Conservation (phyloP, 345 rosid species). For the Boechera divaricarpa region DNA sequence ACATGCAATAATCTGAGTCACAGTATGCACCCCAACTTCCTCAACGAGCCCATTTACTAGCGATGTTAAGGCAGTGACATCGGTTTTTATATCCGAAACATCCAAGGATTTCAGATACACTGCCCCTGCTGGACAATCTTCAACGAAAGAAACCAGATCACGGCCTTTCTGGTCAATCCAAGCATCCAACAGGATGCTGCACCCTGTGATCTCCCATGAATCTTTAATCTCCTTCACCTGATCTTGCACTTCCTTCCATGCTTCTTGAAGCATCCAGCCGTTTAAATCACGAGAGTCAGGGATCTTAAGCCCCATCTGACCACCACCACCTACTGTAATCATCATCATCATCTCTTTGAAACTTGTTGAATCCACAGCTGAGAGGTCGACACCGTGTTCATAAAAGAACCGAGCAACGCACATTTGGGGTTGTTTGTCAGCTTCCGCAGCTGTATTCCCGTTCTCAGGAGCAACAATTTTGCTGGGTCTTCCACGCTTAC, state of each 20-base stretch:
- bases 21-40: conserved; percentile 57
- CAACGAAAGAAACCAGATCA: conserved; percentile 57
- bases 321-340: conserved; percentile 23
- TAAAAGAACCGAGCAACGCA: conserved; percentile 51
- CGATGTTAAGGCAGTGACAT: conserved; percentile 43
- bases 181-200: conserved; percentile 67
- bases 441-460: conserved; percentile 7
- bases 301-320: conserved; percentile 28
- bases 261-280: conserved; percentile 50
- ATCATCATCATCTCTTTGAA: conserved; percentile 50
- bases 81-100: conserved; percentile 43
- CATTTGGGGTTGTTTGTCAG: conserved; percentile 22
- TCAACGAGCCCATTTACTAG: conserved; percentile 51
- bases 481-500: conserved; percentile 24
- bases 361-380: conserved; percentile 48
- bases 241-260: conserved; percentile 49
- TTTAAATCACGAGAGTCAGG: conserved; percentile 48
- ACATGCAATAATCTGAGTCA: conserved; percentile 57
- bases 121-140: conserved; percentile 60
- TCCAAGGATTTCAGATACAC: conserved; percentile 57
- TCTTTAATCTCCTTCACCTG: conserved; percentile 49
- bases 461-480: conserved; percentile 8
- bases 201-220: conserved; percentile 65
- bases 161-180: conserved; percentile 60
- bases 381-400: conserved; percentile 51